Conservation (phyloP, 2,329 filamentous ascomycete genomes). For the Fonsecaea monophora region DNA sequence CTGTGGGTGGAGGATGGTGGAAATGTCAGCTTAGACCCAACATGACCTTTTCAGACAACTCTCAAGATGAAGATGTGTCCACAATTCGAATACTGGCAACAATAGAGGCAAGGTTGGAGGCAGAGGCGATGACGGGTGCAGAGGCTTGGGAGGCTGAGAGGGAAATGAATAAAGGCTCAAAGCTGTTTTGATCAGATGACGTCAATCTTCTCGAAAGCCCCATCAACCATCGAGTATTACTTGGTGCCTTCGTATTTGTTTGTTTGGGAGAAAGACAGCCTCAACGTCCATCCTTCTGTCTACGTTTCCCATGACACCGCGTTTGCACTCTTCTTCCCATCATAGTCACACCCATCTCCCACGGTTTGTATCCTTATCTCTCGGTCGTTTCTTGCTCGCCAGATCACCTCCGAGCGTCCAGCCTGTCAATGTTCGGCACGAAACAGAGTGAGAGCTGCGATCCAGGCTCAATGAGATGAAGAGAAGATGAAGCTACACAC, state of each 20-base stretch:
- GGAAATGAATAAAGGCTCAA: conserved; percentile 1
- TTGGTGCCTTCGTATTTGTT: not conserved
- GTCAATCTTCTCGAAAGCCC: not conserved
- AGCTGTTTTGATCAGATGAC: not conserved
- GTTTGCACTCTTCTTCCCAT: not conserved
- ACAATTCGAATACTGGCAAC: not conserved
- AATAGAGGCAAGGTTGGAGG: not conserved
- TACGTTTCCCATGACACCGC: not conserved
- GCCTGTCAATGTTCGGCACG: not conserved
- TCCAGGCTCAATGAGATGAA: not conserved
- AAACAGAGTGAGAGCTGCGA: not conserved
- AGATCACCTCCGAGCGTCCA: not conserved
- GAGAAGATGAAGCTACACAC: not conserved
- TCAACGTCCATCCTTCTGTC: not conserved
- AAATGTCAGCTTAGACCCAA: conserved; percentile 7
- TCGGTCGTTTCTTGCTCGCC: not conserved
- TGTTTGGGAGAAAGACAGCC: not conserved
- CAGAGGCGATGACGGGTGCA: conserved; percentile 14
- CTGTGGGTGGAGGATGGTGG: not conserved
- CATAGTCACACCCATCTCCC: not conserved
- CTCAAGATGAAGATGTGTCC: conserved; percentile 7
- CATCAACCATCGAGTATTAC: too few relatives aligned
- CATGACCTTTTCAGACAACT: conserved; percentile 11
- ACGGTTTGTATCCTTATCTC: not conserved
- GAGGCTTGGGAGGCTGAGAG: not conserved